Evolutionary conservation across 2,329 filamentous ascomycete species (phyloP), one percentile per base, ranked within the genome.

Genomic region (Colletotrichum spinosum): DNA sequence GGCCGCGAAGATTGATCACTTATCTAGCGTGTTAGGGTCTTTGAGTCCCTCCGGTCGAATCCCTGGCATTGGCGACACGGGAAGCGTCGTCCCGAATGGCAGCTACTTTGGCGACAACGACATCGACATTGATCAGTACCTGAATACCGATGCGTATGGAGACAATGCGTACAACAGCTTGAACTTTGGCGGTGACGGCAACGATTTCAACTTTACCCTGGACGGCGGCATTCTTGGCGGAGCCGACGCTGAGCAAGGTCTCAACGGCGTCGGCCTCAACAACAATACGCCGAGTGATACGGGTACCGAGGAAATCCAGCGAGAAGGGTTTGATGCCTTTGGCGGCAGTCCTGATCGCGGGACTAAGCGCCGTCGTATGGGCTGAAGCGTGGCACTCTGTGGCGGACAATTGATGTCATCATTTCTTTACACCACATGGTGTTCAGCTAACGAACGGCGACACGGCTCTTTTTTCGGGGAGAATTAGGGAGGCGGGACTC

Each of bases 41-140:
- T 83, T 97, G 11, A 94, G 90, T 72, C 94, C 94, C 0, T 92
- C 88, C 0, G 93, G 93, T 5, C 86, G 87, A 13, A 92, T 97
- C 41, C 92, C 93, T 1, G 92, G 92, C 5, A 76, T 96, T 2
- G 81, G 81, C 34, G 83, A 85, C 3, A 74, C 70, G 13, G 62
- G 69, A 17, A 76, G 74, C 35, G 60, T 57, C 13, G 67, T 62
- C 8, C 68, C 69, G 12, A 58, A 68, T 25, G 70, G 72, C 15
- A 73, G 72, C 39, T 75, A 76, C 68, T 78, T 80, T 71, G 72
- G 79, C 62, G 25, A 25, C 25, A 65, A 74, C 10, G 77, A 77
- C 41, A 73, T 83, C 12, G 84, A 87, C 60, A 74, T 86, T 6
- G 84, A 86, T 54, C 82, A 86, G 70, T 87, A 79, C 68, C 72